phyloP scores from a whole-genome alignment of 805 yeast genomes.

The Hanseniaspora jakobsenii region DNA sequence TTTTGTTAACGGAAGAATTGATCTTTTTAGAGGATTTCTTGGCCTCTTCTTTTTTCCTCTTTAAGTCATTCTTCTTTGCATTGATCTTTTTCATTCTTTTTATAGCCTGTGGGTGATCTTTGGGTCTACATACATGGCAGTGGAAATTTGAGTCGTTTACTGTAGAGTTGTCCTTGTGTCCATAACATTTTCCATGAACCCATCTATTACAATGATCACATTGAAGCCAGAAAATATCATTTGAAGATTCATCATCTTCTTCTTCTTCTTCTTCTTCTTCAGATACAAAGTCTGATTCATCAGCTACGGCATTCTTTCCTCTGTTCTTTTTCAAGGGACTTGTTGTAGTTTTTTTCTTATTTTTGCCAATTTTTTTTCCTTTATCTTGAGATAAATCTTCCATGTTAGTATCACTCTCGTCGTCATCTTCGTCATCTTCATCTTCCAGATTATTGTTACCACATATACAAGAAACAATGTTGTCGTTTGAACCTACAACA shows the following conservation, averaged over 20 bases:
- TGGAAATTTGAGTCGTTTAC: conserved; percentile 27
- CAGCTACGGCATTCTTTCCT: too few species aligned
- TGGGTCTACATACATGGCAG: conserved; percentile 10
- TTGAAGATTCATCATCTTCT: conserved; percentile 25
- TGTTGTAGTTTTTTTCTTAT: background rate
- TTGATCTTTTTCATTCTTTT: conserved; percentile 2
- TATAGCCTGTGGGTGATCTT: conserved; percentile 9
- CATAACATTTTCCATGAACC: conserved; percentile 93
- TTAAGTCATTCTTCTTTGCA: conserved; percentile 8
- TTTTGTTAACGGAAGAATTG: conserved; percentile 15
- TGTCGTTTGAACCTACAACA: conserved; percentile 47
- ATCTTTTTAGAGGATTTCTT: conserved; percentile 16
- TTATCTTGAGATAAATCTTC: too few species aligned
- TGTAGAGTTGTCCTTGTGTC: conserved; percentile 53
- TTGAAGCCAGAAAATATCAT: conserved; percentile 88
- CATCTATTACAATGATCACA: conserved; percentile 86
- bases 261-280: conserved; percentile 1
- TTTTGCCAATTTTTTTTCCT: too few species aligned
- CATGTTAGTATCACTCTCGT: background rate
- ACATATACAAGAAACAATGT: conserved; percentile 57
- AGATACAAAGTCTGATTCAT: too few species aligned
- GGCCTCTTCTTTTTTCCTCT: background rate
- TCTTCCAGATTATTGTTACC: background rate
- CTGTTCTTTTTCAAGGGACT: background rate
- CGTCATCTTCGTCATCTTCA: background rate